Conservation (phyloP, 345 rosid species). For the Cochlearia excelsa region DNA sequence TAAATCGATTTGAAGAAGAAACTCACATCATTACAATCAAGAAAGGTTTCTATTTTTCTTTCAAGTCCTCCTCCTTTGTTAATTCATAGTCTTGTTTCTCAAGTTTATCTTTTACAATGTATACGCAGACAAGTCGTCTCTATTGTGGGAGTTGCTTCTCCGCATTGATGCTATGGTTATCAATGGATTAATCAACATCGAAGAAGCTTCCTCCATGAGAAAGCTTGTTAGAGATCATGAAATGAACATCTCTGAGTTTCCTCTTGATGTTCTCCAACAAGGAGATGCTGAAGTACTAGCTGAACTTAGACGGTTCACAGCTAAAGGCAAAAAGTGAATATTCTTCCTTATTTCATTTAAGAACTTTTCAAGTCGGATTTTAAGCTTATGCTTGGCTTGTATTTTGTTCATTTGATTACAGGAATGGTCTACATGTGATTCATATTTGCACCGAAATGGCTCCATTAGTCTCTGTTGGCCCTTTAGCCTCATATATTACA, state of each 20-base stretch:
- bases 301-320: conserved; percentile 52
- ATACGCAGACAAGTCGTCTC: conserved; percentile 51
- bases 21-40: conserved; percentile 33
- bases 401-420: conserved; percentile 38
- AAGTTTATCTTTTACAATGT: conserved; percentile 6
- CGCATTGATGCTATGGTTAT: conserved; percentile 79
- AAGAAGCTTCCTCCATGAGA: conserved; percentile 66
- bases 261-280: conserved; percentile 43
- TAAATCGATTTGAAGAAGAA: conserved; percentile 47
- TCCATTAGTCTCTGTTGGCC: conserved; percentile 63
- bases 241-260: conserved; percentile 46
- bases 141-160: conserved; percentile 64
- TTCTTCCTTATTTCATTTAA: background rate
- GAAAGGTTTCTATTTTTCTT: conserved; percentile 38
- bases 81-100: conserved; percentile 4
- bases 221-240: conserved; percentile 46
- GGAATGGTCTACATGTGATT: conserved; percentile 64
- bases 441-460: conserved; percentile 89
- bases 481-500: conserved; percentile 68
- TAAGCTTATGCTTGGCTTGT: background rate
- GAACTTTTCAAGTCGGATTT: background rate
- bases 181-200: conserved; percentile 44
- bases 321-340: conserved; percentile 49
- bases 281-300: conserved; percentile 58
- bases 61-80: background rate